Conservation (phyloP, 768 basidiomycete species). For the Rhodotorula toruloides region DNA sequence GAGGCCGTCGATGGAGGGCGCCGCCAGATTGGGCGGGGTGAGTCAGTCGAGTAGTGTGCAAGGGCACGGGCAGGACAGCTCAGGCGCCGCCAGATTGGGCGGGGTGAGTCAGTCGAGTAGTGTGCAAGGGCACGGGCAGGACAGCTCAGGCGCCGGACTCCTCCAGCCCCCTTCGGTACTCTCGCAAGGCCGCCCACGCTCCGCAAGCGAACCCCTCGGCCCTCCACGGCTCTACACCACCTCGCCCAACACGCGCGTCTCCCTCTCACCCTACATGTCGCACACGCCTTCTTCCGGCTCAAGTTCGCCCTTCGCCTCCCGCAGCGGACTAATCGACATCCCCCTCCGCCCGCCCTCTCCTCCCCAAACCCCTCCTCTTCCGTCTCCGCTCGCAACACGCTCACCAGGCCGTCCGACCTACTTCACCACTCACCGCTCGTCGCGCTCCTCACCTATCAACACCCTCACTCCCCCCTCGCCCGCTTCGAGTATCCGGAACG, state of each 20-base stretch:
- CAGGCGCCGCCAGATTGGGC: too few species aligned
- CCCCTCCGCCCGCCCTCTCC: background rate
- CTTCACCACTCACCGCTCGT: slow-evolving; percentile 1
- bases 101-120: too few species aligned
- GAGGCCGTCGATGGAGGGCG: slow-evolving; percentile 9
- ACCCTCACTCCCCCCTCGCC: slow-evolving; percentile 1
- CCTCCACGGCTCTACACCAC: background rate
- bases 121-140: too few species aligned
- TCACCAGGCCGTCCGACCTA: background rate
- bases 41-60: too few species aligned
- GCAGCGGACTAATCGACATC: slow-evolving; percentile 30
- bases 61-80: too few species aligned
- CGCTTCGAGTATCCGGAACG: background rate
- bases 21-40: too few species aligned
- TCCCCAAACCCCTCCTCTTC: background rate
- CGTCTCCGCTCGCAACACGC: background rate
- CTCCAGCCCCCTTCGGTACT: background rate
- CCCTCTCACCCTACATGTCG: slow-evolving; percentile 4
- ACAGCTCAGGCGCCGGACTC: too few species aligned
- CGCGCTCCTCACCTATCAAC: slow-evolving; percentile 13
- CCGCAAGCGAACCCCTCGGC: slow-evolving; percentile 4
- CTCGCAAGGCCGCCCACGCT: background rate
- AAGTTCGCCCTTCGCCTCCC: slow-evolving; percentile 22
- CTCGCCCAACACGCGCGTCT: background rate
- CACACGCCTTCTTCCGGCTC: slow-evolving; percentile 10